Evolutionary conservation across 2,329 filamentous ascomycete genomes (phyloP), one percentile per base, ranked within the genome.

Genomic region (Colletotrichum agaves): DNA sequence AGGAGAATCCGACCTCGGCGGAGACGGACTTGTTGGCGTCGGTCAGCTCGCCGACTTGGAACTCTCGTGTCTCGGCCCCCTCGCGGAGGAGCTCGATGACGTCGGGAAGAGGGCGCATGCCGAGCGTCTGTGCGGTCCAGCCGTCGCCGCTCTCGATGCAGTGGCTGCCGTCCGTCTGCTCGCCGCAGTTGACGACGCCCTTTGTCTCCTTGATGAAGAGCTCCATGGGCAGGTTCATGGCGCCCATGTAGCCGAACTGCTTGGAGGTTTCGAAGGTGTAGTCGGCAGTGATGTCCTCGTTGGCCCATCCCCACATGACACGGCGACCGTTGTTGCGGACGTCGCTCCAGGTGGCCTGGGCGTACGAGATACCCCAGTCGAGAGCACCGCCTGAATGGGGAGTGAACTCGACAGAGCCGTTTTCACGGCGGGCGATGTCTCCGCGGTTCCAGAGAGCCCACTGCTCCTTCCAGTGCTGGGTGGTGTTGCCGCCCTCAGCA

Each of bases 381-480:
- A 70, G 47, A 27, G 69, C 69, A 6, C 65, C 69, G 17, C 69
- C 69, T 2, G 69, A 69, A 21, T 21, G 50, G 33, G 69, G 69
- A 1, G 53, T 61, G 44, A 70, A 70, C 50, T 65, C 57, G 35
- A 70, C 61, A 31, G 69, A 70, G 39, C 69, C 69, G 41, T 70
- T 70, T 35, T 60, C 61, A n/a, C 69, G 66, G 43, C 57, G 66
- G 17, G 61, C 55, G 13, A 70, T 13, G 41, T 66, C 61, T 12
- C 69, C 69, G 21, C 69, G 69, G 66, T 69, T 69, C 69, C 69
- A 70, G 19, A 70, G 47, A 12, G 69, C 61, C 69, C 69, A 70
- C 37, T 66, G 61, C 58, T 70, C 69, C 21, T 41, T 53, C 69
- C 69, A 70, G 69, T 70, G 69, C 27, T 21, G 15, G 4, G 69